Conservation (phyloP, 1,284 basidiomycete species). For the Exobasidium cylindrosporum region DNA sequence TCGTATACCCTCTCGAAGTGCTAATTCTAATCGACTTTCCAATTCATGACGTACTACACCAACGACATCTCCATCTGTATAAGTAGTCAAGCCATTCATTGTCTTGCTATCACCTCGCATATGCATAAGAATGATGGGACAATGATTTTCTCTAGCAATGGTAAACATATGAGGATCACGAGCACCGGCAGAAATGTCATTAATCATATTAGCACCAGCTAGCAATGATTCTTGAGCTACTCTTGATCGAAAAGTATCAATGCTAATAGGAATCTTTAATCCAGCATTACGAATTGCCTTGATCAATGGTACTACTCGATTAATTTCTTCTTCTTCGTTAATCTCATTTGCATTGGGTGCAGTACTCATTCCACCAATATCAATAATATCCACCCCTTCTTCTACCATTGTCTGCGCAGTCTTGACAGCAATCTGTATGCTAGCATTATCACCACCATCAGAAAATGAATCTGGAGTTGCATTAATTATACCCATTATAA, state of each 20-base stretch:
- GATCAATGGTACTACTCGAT: slow-evolving; percentile 65
- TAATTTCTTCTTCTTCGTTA: slow-evolving; percentile 65
- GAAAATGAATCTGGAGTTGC: slow-evolving; percentile 96
- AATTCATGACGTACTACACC: slow-evolving; percentile 74
- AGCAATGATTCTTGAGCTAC: slow-evolving; percentile 75
- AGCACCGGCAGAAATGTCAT: slow-evolving; percentile 82
- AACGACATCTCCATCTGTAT: slow-evolving; percentile 69
- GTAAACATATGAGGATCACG: slow-evolving; percentile 64
- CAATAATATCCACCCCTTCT: slow-evolving; percentile 69
- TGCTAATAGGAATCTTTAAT: slow-evolving; percentile 65
- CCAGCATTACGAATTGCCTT: slow-evolving; percentile 39
- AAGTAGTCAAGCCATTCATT: slow-evolving; percentile 60
- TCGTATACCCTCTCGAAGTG: slow-evolving; percentile 75
- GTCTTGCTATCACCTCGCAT: slow-evolving; percentile 70
- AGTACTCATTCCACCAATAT: slow-evolving; percentile 85
- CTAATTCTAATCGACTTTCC: slow-evolving; percentile 65
- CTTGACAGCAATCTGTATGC: slow-evolving; percentile 43
- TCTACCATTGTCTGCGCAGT: slow-evolving; percentile 46
- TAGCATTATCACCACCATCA: slow-evolving; percentile 69
- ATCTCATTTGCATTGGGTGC: slow-evolving; percentile 45
- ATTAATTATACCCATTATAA: slow-evolving; percentile 91
- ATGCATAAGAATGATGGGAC: slow-evolving; percentile 85
- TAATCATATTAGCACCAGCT: slow-evolving; percentile 88
- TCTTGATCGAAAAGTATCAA: slow-evolving; percentile 85
- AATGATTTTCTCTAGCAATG: slow-evolving; percentile 64